phyloP scores from a whole-genome alignment of 257 asterid species.

The Solanum clarkiae region DNA sequence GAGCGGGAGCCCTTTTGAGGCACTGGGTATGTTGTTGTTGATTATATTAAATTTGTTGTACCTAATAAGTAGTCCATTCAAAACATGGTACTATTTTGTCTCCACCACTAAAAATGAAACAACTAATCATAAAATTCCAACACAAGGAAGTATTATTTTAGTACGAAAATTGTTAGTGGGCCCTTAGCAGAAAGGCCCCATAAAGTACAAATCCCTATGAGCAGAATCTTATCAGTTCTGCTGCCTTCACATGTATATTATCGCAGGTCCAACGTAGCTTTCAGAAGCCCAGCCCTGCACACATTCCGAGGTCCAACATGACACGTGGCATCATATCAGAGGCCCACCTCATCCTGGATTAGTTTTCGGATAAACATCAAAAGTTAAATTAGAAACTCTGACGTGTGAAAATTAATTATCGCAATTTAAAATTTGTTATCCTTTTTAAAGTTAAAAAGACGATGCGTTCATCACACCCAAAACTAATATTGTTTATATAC shows the following conservation, averaged over 20 bases:
- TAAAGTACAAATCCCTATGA: background rate
- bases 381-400: constrained; percentile 16
- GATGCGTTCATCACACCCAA: background rate
- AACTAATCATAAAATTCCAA: background rate
- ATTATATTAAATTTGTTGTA: background rate
- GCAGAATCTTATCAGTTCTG: background rate
- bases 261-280: background rate
- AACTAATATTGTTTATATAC: too few species aligned
- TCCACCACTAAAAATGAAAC: background rate
- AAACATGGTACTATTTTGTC: background rate
- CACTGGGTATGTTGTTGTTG: too few species aligned
- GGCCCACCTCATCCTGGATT: background rate
- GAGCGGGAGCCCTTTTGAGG: too few species aligned
- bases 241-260: constrained; percentile 1
- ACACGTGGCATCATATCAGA: constrained; percentile 15
- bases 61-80: background rate
- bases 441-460: background rate
- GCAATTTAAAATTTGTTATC: background rate
- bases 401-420: background rate
- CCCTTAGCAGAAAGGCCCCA: background rate
- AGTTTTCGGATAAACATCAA: constrained; percentile 26
- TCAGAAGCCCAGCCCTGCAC: constrained; percentile 3
- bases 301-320: background rate
- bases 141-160: background rate
- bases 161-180: background rate